A percentile compares a stretch with the other conserved stretches of the same genome.
Conservation (phyloP, 176 grass and related monocot species). For the Triticum monococcum region DNA sequence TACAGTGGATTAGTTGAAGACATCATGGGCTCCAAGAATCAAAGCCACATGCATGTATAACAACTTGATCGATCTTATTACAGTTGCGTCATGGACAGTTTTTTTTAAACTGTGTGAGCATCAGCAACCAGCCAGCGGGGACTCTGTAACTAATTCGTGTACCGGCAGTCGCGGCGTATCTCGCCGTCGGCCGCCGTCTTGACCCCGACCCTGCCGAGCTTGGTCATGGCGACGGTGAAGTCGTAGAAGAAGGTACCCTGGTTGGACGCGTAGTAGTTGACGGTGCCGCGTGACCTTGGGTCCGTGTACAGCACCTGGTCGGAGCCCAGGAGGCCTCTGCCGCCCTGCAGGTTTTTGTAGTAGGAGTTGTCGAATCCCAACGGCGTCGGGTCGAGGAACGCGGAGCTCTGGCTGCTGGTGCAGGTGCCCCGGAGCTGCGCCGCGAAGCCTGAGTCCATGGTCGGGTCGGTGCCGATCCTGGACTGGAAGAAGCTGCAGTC, state of each 20-base stretch:
- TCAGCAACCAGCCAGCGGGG: not conserved
- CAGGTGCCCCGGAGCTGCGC: slow-evolving; percentile 28
- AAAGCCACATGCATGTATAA: not conserved
- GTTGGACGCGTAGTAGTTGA: slow-evolving; percentile 50
- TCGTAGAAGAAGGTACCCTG: slow-evolving; percentile 47
- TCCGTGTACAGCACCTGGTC: slow-evolving; percentile 71
- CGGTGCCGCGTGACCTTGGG: slow-evolving; percentile 41
- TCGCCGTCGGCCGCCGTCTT: slow-evolving; percentile 61
- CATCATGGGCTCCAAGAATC: not conserved
- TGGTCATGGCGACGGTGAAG: slow-evolving; percentile 44
- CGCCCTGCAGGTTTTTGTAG: slow-evolving; percentile 47
- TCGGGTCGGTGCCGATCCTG: slow-evolving; percentile 35
- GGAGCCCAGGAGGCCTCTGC: slow-evolving; percentile 57
- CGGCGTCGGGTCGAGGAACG: slow-evolving; percentile 28
- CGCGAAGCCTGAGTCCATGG: slow-evolving; percentile 21
- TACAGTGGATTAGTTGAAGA: not conserved
- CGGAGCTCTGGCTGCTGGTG: slow-evolving; percentile 14
- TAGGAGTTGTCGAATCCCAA: slow-evolving; percentile 54
- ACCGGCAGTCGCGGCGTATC: slow-evolving; percentile 63
- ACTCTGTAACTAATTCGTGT: slow-evolving; percentile 23
- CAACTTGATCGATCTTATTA: not conserved
- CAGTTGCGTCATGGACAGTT: not conserved
- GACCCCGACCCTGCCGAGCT: slow-evolving; percentile 61
- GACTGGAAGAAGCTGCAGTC: slow-evolving; percentile 45
- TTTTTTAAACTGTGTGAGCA: not conserved